Percentiles rank a stretch among this genome's conserved stretches.
Conservation (phyloP, 345 rosid species). For the Jatropha curcas region DNA sequence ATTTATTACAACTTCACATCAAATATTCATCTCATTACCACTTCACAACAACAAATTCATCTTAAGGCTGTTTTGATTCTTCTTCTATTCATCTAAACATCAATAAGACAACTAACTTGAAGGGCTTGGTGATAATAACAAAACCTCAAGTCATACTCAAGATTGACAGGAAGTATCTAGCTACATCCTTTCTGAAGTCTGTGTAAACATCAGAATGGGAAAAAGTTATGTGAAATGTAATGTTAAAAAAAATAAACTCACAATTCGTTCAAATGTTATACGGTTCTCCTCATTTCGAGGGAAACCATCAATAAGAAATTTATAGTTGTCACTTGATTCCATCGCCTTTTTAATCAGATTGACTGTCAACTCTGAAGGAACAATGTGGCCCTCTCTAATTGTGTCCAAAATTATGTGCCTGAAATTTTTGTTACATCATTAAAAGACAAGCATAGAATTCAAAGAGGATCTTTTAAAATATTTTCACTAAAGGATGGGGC, state of each 20-base stretch:
- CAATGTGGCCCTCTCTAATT: constrained; percentile 33
- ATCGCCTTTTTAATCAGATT: constrained; percentile 26
- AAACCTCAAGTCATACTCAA: neutral
- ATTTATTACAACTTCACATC: neutral
- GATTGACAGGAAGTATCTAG: neutral
- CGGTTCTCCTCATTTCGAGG: constrained; percentile 34
- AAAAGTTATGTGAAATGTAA: neutral
- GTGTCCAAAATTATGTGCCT: constrained; percentile 26
- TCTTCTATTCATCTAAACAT: neutral
- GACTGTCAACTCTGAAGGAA: constrained; percentile 38
- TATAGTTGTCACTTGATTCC: constrained; percentile 25
- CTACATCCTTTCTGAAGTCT: neutral
- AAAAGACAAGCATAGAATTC: neutral
- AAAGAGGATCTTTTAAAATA: neutral
- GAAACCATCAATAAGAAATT: constrained; percentile 36
- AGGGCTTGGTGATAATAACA: neutral
- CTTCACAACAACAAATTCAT: no score
- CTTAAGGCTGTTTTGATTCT: neutral
- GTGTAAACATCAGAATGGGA: constrained; percentile 1
- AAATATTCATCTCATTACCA: neutral
- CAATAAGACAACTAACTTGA: neutral
- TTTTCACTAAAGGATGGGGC: neutral
- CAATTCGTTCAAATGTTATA: constrained; percentile 26
- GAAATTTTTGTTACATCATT: constrained; percentile 6
- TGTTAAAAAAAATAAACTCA: constrained; percentile 12